phyloP scores from a whole-genome alignment of 202 grass and related monocot species.

The Zoysia matrella region DNA sequence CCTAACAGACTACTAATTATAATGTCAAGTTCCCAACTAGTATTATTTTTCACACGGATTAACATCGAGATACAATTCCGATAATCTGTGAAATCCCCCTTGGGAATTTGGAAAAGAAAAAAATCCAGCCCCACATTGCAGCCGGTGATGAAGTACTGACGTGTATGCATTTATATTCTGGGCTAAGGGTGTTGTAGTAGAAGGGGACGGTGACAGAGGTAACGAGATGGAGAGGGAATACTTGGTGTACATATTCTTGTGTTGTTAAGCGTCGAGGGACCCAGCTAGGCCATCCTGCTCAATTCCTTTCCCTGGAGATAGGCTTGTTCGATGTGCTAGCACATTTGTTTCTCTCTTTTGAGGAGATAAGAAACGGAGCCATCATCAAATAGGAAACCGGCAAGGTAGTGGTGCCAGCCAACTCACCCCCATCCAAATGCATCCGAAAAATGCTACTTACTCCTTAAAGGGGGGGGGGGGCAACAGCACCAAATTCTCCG shows the following conservation, averaged over 20 bases:
- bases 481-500: background rate
- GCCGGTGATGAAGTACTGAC: too few relatives aligned
- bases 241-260: conserved; percentile 27
- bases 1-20: background rate
- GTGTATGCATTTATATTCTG: background rate
- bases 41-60: background rate
- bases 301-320: conserved; percentile 4
- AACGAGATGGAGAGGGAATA: conserved; percentile 26
- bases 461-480: too few relatives aligned
- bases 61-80: background rate
- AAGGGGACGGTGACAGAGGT: conserved; percentile 4
- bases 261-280: conserved; percentile 23
- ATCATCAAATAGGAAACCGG: conserved; percentile 25
- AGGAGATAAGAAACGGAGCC: conserved; percentile 39
- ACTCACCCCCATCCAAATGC: conserved; percentile 1
- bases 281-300: background rate
- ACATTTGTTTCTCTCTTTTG: conserved; percentile 35
- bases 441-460: background rate
- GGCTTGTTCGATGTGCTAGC: conserved; percentile 28
- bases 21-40: background rate
- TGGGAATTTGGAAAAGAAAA: background rate
- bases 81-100: background rate
- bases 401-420: conserved; percentile 39
- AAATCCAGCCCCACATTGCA: background rate
- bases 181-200: too few relatives aligned